phyloP scores from a whole-genome alignment of 192 early-diverging fungal genomes.

The Funneliformis geosporum region DNA sequence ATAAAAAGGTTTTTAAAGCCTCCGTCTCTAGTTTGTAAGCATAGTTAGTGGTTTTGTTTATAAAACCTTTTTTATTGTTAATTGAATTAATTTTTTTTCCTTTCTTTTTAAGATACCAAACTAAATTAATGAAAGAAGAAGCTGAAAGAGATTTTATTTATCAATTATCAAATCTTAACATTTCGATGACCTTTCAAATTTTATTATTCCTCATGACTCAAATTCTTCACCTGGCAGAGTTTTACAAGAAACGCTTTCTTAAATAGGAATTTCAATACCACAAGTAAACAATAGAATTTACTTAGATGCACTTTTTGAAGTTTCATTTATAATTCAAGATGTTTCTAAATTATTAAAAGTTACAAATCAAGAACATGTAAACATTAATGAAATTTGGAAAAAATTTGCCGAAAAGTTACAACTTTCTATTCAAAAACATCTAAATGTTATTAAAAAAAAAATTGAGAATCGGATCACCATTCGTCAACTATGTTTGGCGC shows the following conservation, averaged over 20 bases:
- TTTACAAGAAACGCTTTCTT: background rate
- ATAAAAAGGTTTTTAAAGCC: background rate
- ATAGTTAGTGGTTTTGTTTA: background rate
- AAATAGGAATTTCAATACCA: background rate
- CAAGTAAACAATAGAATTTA: background rate
- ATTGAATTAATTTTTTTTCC: background rate
- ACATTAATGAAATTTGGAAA: background rate
- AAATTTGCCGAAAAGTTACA: background rate
- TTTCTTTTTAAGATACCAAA: background rate
- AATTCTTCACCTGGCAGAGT: background rate
- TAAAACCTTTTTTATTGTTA: no score
- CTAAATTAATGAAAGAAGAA: no score
- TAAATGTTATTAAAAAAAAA: background rate
- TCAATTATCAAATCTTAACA: background rate
- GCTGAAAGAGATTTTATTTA: background rate
- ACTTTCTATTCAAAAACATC: background rate
- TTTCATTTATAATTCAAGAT: background rate
- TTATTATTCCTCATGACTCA: background rate
- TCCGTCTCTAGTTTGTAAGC: background rate
- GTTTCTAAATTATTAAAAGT: background rate
- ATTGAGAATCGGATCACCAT: no score
- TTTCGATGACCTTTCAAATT: no score
- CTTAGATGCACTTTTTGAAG: background rate
- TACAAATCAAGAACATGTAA: background rate
- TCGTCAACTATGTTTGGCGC: no score